Conservation (phyloP, 495 filamentous ascomycete species). For the Amphirosellinia nigrospora region DNA sequence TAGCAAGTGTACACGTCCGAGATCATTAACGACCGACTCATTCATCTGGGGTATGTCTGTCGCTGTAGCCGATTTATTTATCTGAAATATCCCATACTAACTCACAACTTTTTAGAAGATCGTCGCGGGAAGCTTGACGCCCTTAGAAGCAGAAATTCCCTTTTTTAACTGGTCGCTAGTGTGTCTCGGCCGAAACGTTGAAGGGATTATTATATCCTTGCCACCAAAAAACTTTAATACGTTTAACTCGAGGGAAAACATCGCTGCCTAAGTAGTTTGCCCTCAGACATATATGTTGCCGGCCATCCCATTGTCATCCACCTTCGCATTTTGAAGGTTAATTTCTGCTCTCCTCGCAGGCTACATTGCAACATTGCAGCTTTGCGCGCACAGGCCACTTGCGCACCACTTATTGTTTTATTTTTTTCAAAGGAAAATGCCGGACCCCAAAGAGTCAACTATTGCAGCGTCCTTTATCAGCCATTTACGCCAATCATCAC, state of each 20-base stretch:
- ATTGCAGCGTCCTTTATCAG: constrained; percentile 31
- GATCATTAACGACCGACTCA: not conserved
- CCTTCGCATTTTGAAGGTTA: not conserved
- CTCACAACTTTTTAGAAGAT: not conserved
- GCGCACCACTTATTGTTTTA: no score
- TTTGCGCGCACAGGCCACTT: not conserved
- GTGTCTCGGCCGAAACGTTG: not conserved
- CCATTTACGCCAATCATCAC: constrained; percentile 32
- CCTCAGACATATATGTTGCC: not conserved
- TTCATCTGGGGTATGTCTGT: not conserved
- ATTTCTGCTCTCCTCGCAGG: not conserved
- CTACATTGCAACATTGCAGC: no score
- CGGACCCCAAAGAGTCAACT: constrained; percentile 29
- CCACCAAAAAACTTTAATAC: not conserved
- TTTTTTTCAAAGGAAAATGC: constrained; percentile 31
- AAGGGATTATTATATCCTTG: not conserved
- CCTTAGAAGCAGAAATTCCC: not conserved
- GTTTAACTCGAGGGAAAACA: not conserved
- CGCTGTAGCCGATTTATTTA: not conserved
- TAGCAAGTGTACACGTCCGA: not conserved
- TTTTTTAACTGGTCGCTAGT: not conserved
- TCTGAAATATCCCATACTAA: not conserved
- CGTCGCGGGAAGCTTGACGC: not conserved
- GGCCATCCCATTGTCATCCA: not conserved
- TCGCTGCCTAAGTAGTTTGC: not conserved